Evolutionary conservation across 345 rosid species (phyloP).

Genomic region (Populus simonii): DNA sequence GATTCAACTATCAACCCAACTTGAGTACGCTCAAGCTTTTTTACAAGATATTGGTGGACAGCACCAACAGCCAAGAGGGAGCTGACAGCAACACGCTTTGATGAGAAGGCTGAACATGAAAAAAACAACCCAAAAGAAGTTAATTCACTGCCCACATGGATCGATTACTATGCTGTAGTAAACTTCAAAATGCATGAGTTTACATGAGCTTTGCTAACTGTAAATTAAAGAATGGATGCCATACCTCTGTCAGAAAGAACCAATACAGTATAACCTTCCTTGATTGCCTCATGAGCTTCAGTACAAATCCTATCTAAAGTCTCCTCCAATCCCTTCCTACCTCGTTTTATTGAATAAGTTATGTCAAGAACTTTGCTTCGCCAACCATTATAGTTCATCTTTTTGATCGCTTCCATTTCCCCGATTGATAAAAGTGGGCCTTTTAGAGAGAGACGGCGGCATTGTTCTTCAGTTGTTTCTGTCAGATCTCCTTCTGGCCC

Average conservation of each 20-base stretch:
- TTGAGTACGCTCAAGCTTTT: slow-evolving; percentile 82
- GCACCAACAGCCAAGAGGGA: slow-evolving; percentile 99
- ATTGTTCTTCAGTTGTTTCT: slow-evolving; percentile 95
- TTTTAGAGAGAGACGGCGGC: slow-evolving; percentile 89
- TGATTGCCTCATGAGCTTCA: slow-evolving; percentile 84
- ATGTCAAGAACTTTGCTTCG: slow-evolving; percentile 80
- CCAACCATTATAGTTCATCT: slow-evolving; percentile 94
- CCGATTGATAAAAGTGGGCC: slow-evolving; percentile 75
- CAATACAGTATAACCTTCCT: slow-evolving; percentile 73
- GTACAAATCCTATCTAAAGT: slow-evolving; percentile 84
- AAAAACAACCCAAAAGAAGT: not conserved
- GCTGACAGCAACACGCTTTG: slow-evolving; percentile 81
- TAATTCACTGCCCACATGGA: not conserved
- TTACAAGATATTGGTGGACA: slow-evolving; percentile 93
- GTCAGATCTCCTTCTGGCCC: slow-evolving; percentile 99
- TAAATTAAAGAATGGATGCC: slow-evolving; percentile 5
- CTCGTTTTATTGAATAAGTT: slow-evolving; percentile 70
- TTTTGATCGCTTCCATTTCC: slow-evolving; percentile 85
- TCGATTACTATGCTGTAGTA: not conserved
- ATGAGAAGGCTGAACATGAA: slow-evolving; percentile 62
- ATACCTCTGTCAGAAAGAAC: slow-evolving; percentile 99
- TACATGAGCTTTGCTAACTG: not conserved
- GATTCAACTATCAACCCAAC: slow-evolving; percentile 92
- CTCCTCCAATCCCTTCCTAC: slow-evolving; percentile 87
- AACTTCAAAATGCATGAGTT: not conserved